A percentile compares a stretch with the other conserved stretches of the same genome.
phyloP scores from a whole-genome alignment of 306 rosid species.

The Albizia julibrissin region DNA sequence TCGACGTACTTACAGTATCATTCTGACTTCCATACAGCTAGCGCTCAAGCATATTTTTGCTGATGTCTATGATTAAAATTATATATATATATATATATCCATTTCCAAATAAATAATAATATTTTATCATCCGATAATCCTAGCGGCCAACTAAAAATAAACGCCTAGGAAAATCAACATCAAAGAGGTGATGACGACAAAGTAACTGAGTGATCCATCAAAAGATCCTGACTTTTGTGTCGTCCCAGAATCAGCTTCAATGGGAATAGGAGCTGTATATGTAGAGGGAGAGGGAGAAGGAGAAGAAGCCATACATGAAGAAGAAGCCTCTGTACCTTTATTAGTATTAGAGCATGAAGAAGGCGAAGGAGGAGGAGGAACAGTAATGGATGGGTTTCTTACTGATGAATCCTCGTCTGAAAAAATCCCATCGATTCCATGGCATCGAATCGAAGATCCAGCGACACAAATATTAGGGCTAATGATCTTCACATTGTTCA shows the following conservation, averaged over 20 bases:
- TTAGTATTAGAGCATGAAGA: background rate
- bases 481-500: conserved; percentile 56
- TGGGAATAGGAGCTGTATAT: conserved; percentile 30
- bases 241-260: background rate
- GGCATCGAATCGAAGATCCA: conserved; percentile 63
- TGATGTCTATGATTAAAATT: background rate
- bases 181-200: background rate
- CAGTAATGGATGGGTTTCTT: conserved; percentile 2
- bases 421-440: conserved; percentile 61
- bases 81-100: background rate
- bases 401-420: conserved; percentile 5
- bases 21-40: background rate
- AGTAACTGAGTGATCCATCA: background rate
- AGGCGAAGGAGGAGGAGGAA: conserved; percentile 21
- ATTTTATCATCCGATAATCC: background rate
- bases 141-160: conserved; percentile 10
- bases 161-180: conserved; percentile 1
- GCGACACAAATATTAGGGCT: conserved; percentile 60
- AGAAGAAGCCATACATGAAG: conserved; percentile 27
- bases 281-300: conserved; percentile 29
- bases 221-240: conserved; percentile 40
- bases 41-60: background rate
- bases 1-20: background rate
- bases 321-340: conserved; percentile 13
- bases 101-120: background rate